Percentiles rank a stretch among this genome's conserved stretches.
Conservation (phyloP, 2,329 filamentous ascomycete genomes). For the Metarhizium anisopliae region DNA sequence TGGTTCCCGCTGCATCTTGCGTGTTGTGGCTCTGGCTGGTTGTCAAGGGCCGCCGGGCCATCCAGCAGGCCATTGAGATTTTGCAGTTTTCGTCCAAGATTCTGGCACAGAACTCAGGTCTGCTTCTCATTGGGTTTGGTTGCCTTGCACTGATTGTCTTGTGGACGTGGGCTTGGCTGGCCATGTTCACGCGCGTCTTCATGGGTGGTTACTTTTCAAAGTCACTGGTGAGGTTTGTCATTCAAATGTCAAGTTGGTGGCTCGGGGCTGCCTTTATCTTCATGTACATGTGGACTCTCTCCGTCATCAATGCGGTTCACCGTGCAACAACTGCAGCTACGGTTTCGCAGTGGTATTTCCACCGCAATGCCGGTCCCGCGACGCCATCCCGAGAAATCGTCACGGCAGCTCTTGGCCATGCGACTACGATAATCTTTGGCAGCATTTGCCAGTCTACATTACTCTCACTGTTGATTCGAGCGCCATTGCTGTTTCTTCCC, state of each 20-base stretch:
- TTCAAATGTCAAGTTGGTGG: constrained; percentile 89
- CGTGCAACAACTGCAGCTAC: constrained; percentile 87
- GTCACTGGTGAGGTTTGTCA: constrained; percentile 57
- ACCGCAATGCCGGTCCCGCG: constrained; percentile 71
- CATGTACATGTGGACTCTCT: constrained; percentile 91
- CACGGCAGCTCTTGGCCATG: constrained; percentile 71
- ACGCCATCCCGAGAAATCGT: constrained; percentile 76
- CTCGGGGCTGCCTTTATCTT: constrained; percentile 85
- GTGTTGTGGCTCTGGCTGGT: constrained; percentile 78
- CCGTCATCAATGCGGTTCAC: constrained; percentile 80
- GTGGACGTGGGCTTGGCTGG: constrained; percentile 95
- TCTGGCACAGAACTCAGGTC: constrained; percentile 71
- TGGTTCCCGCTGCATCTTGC: constrained; percentile 65
- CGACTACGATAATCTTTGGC: constrained; percentile 79
- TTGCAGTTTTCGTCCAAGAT: constrained; percentile 89
- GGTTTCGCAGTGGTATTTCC: constrained; percentile 98
- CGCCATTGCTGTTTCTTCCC: constrained; percentile 79
- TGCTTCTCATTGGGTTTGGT: constrained; percentile 75
- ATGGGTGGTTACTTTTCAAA: constrained; percentile 78
- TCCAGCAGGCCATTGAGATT: constrained; percentile 77
- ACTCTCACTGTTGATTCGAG: constrained; percentile 67
- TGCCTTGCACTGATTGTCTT: constrained; percentile 66
- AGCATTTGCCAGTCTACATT: constrained; percentile 86
- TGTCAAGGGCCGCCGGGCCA: constrained; percentile 67
- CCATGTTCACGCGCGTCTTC: constrained; percentile 94